Evolutionary conservation across 23 red algal species (phyloP).

Genomic region (Gracilaria caudata): DNA sequence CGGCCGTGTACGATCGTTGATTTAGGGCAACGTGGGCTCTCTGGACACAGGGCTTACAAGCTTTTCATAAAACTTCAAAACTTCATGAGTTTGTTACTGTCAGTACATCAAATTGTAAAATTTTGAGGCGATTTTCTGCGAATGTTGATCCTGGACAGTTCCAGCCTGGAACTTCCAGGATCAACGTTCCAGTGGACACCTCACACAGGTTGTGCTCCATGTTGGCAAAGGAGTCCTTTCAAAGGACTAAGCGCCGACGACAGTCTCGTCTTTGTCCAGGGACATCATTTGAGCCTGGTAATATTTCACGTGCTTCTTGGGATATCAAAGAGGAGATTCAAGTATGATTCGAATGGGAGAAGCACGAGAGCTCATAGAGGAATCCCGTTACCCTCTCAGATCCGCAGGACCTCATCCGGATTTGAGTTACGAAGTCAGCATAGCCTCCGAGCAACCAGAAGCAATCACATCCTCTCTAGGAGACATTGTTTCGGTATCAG

Average conservation of each 20-base stretch:
- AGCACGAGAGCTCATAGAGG: neutral
- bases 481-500: constrained; percentile 9
- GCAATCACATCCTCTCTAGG: neutral
- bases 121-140: too few relatives aligned
- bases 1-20: neutral
- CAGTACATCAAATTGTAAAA: too few relatives aligned
- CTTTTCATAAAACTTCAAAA: neutral
- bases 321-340: neutral
- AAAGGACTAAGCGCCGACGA: too few relatives aligned
- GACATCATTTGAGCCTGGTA: too few relatives aligned
- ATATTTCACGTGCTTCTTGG: too few relatives aligned
- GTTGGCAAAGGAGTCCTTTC: too few relatives aligned
- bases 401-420: neutral
- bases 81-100: too few relatives aligned
- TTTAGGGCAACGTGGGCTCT: constrained; percentile 21
- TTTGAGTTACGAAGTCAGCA: neutral
- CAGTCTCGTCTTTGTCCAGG: too few relatives aligned
- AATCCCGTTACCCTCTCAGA: neutral
- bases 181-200: too few relatives aligned
- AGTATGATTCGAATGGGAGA: neutral
- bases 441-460: neutral
- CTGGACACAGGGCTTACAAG: neutral
- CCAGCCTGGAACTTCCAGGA: too few relatives aligned
- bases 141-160: too few relatives aligned
- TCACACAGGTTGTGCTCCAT: too few relatives aligned